Percentiles rank a stretch among this genome's conserved stretches.
phyloP scores from a whole-genome alignment of 164 flowering plant species.

The Vitis cinerea region DNA sequence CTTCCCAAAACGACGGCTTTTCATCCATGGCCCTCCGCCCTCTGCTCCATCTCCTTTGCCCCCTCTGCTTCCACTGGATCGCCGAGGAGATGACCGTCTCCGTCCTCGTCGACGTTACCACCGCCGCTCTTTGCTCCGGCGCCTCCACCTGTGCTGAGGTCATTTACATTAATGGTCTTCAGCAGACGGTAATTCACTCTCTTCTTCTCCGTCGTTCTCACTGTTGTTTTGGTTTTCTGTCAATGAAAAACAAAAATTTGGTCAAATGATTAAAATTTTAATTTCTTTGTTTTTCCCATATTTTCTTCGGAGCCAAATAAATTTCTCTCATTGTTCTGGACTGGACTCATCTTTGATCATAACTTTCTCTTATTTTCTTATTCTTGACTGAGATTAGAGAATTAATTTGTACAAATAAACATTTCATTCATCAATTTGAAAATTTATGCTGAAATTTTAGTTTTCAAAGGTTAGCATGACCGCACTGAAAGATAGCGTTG shows the following conservation, averaged over 20 bases:
- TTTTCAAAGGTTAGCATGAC: too few relatives aligned
- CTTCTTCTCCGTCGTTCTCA: not conserved
- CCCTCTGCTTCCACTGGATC: conserved; percentile 73
- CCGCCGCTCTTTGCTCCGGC: conserved; percentile 69
- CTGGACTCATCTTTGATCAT: too few relatives aligned
- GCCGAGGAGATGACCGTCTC: conserved; percentile 92
- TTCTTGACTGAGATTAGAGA: too few relatives aligned
- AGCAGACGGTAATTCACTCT: conserved; percentile 55
- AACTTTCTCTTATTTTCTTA: too few relatives aligned
- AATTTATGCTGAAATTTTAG: too few relatives aligned
- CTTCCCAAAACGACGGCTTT: too few relatives aligned
- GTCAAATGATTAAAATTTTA: not conserved
- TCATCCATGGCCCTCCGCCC: conserved; percentile 12
- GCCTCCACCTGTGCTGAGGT: conserved; percentile 58
- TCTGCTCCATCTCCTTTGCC: conserved; percentile 59
- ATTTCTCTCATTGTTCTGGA: not conserved
- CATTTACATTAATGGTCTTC: conserved; percentile 72
- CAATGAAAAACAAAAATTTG: not conserved
- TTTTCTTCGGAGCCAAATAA: not conserved
- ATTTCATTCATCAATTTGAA: too few relatives aligned
- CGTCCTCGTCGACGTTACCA: conserved; percentile 78
- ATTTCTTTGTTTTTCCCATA: not conserved
- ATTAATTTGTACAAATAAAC: too few relatives aligned
- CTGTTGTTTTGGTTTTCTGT: conserved; percentile 2
- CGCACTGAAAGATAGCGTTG: too few relatives aligned